These are phyloP conservation scores for Alternaria triticimaculans DNA, from an alignment of 2,329 filamentous ascomycete genomes.

Conservation along the genomic window DNA sequence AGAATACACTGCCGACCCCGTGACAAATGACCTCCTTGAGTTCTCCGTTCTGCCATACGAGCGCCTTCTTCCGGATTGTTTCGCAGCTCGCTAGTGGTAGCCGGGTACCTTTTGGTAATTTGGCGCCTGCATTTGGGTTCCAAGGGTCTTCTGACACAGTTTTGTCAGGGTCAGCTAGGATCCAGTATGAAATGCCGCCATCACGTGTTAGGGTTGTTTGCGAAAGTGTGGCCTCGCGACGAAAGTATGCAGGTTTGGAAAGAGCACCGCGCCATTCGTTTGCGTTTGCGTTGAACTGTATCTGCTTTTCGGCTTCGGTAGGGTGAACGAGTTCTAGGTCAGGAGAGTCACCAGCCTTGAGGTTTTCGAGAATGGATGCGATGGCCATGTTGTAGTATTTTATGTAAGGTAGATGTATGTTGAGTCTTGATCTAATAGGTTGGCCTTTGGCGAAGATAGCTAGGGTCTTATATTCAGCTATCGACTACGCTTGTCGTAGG, in stretches of 20 bases:
- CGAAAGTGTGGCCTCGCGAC: constrained; percentile 62
- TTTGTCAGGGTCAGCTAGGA: constrained; percentile 58
- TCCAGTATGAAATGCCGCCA: constrained; percentile 65
- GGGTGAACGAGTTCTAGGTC: constrained; percentile 62
- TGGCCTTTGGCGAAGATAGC: not conserved
- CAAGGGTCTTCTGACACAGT: constrained; percentile 39
- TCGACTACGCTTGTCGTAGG: constrained; percentile 12
- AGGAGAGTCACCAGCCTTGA: constrained; percentile 59
- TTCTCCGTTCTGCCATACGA: constrained; percentile 56
- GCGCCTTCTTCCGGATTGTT: constrained; percentile 57
- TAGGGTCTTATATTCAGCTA: not conserved
- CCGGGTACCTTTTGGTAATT: constrained; percentile 51
- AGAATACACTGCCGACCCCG: constrained; percentile 83
- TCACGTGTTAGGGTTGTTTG: constrained; percentile 60
- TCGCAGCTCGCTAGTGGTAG: constrained; percentile 66
- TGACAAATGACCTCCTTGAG: constrained; percentile 67
- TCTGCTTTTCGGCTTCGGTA: constrained; percentile 60
- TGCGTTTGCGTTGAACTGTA: constrained; percentile 62
- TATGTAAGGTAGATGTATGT: not conserved
- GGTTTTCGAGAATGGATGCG: constrained; percentile 20
- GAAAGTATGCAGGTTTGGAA: constrained; percentile 61
- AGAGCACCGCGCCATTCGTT: constrained; percentile 65
- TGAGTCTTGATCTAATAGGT: not conserved
- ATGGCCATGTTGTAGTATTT: constrained; percentile 32
- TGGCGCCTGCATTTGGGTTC: constrained; percentile 43